Evolutionary conservation across 2,329 filamentous ascomycete species (phyloP).

Genomic region (Ceratocystis ficicola): DNA sequence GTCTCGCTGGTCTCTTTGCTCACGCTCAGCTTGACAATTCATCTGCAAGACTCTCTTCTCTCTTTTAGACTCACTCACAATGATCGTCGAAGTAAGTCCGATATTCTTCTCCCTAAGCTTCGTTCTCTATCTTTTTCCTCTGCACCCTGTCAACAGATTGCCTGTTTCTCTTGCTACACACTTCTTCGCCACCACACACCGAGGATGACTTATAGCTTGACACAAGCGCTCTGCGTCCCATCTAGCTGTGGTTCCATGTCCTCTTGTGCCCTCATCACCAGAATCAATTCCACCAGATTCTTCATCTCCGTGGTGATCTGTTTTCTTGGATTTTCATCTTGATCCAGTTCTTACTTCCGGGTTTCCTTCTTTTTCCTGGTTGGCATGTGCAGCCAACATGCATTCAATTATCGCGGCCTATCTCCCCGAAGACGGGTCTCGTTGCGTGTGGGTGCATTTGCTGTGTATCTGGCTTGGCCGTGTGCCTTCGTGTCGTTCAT

Average conservation of each 20-base stretch:
- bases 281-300: neutral
- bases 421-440: no score
- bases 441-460: no score
- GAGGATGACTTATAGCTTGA: slow-evolving; percentile 4
- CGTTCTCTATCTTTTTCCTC: slow-evolving; percentile 10
- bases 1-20: slow-evolving; percentile 5
- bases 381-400: no score
- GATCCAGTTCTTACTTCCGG: neutral
- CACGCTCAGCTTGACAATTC: neutral
- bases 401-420: no score
- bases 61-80: slow-evolving; percentile 23
- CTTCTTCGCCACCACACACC: neutral
- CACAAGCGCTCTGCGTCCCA: neutral
- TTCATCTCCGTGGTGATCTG: neutral
- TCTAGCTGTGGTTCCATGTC: neutral
- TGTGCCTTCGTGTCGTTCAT: no score
- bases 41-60: neutral
- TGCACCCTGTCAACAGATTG: neutral
- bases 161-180: neutral
- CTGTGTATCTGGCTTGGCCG: no score
- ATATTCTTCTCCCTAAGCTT: slow-evolving; percentile 18
- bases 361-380: neutral
- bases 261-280: neutral
- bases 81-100: slow-evolving; percentile 29
- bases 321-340: neutral